Evolutionary conservation across 768 basidiomycete genomes (phyloP), one percentile per base, ranked within the genome.

Genomic region (Sporobolomyces pararoseus): DNA sequence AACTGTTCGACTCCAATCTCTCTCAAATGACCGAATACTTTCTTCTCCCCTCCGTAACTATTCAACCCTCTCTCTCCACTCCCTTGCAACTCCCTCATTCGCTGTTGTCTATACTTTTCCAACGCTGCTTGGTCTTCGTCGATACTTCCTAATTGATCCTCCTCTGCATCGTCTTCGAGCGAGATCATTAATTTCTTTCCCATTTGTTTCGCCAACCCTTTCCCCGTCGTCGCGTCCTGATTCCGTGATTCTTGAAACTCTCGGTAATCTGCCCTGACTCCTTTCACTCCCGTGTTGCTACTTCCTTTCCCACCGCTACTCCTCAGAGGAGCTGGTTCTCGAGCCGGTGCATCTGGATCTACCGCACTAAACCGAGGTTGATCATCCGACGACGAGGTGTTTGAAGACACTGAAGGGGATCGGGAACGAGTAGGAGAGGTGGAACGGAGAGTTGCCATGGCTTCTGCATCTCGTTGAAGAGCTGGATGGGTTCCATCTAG

Each of bases 251-350:
- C 52, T n/a, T 50, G 50, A 42, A 53, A 59, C 55, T 69, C 68
- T 17, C 62, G 5, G 35, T 71, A 77, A 53, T 77, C 76, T 5
- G 69, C 70, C 13, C 71, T 60, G 7, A 77, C 76, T n/a, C 76
- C 76, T 55, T 77, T 77, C 23, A 74, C 73, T 31, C 76, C 76
- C 27, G 76, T 77, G 53, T 77, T 75, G 23, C 35, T 17, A 31
- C 61, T 63, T 21, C 59, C 52, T 7, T 65, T 65, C 7, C 29
- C 37, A 7, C 52, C 35, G n/a, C n/a, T n/a, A 10, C 27, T 46
- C 27, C 68, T 32, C 35, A n/a, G 37, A n/a, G 44, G 50, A 19
- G 29, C 69, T 42, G 37, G 52, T 23, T 34, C 46, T 0, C 69
- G 58, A 7, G 49, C 42, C 21, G 68, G 68, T 19, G 68, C 63